These are phyloP conservation scores for Atkinsonella texensis DNA, from an alignment of 2,329 filamentous ascomycete species.

Conservation along the genomic window DNA sequence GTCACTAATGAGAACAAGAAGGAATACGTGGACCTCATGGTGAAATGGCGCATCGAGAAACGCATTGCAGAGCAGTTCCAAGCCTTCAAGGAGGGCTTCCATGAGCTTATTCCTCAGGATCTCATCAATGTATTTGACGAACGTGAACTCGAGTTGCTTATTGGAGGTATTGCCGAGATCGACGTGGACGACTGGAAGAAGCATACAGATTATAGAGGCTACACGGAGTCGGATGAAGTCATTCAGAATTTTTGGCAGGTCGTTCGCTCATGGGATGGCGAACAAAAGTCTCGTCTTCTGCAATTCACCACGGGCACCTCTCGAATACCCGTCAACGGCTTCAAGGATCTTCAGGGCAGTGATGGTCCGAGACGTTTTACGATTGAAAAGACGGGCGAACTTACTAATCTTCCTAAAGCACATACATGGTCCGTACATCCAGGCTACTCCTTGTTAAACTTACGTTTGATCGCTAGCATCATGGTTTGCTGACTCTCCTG, in stretches of 20 bases:
- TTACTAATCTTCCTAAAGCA: slow-evolving; percentile 83
- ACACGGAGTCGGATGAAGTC: slow-evolving; percentile 94
- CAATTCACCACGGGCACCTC: slow-evolving; percentile 98
- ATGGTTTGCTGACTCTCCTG: slow-evolving; percentile 11
- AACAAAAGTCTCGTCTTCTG: slow-evolving; percentile 90
- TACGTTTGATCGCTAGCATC: too few species aligned
- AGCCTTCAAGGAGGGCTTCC: slow-evolving; percentile 93
- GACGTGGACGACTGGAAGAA: slow-evolving; percentile 99
- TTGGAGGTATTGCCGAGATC: slow-evolving; percentile 98
- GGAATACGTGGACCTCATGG: slow-evolving; percentile 97
- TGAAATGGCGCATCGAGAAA: slow-evolving; percentile 98
- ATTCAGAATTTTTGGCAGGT: slow-evolving; percentile 99
- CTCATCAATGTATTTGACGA: slow-evolving; percentile 98
- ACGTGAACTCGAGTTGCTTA: slow-evolving; percentile 88
- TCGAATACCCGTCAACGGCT: slow-evolving; percentile 96
- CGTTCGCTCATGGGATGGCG: slow-evolving; percentile 91
- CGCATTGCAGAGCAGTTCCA: slow-evolving; percentile 97
- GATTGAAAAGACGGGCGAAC: slow-evolving; percentile 93
- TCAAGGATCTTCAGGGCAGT: slow-evolving; percentile 96
- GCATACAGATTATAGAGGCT: slow-evolving; percentile 96
- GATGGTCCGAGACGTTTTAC: slow-evolving; percentile 93
- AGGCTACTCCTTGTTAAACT: neutral
- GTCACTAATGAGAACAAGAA: slow-evolving; percentile 99
- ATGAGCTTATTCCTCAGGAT: slow-evolving; percentile 92
- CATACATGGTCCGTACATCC: slow-evolving; percentile 77